Evolutionary conservation across 331 rosid genomes (phyloP).

Genomic region (Arachis monticola): DNA sequence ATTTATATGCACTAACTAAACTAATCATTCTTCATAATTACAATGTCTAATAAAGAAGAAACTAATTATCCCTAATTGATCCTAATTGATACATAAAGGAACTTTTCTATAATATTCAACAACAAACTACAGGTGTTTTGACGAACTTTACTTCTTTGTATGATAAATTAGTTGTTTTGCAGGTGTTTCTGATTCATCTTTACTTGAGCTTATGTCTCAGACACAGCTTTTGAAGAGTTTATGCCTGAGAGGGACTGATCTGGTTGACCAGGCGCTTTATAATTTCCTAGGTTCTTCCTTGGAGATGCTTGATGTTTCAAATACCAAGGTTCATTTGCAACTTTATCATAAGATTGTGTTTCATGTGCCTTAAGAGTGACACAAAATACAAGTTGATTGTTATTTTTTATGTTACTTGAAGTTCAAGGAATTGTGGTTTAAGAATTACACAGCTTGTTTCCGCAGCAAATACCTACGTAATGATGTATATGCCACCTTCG

Average conservation of each 20-base stretch:
- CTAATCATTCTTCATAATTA: no score
- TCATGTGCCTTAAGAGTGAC: slow-evolving; percentile 13
- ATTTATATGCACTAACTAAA: no score
- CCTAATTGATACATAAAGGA: no score
- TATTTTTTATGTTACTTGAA: slow-evolving; percentile 20
- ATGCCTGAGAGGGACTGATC: slow-evolving; percentile 67
- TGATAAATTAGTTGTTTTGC: slow-evolving; percentile 30
- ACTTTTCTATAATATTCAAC: no score
- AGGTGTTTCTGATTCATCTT: slow-evolving; percentile 62
- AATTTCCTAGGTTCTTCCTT: slow-evolving; percentile 69
- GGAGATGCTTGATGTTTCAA: slow-evolving; percentile 81
- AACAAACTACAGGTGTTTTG: background rate
- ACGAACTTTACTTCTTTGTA: slow-evolving; percentile 30
- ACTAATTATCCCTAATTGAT: no score
- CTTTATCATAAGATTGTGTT: slow-evolving; percentile 26
- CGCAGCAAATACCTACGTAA: slow-evolving; percentile 3
- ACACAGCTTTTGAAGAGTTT: slow-evolving; percentile 67
- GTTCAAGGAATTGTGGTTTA: slow-evolving; percentile 17
- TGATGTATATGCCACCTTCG: background rate
- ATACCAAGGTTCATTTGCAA: slow-evolving; percentile 68
- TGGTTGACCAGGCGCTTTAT: slow-evolving; percentile 63
- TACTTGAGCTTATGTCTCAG: slow-evolving; percentile 63
- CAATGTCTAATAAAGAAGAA: no score
- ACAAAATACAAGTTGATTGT: slow-evolving; percentile 8
- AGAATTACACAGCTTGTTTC: slow-evolving; percentile 17